Evolutionary conservation across 108 stramenopile genomes (phyloP), one percentile per base, ranked within the genome.

Genomic region (Cylindrotheca closterium): DNA sequence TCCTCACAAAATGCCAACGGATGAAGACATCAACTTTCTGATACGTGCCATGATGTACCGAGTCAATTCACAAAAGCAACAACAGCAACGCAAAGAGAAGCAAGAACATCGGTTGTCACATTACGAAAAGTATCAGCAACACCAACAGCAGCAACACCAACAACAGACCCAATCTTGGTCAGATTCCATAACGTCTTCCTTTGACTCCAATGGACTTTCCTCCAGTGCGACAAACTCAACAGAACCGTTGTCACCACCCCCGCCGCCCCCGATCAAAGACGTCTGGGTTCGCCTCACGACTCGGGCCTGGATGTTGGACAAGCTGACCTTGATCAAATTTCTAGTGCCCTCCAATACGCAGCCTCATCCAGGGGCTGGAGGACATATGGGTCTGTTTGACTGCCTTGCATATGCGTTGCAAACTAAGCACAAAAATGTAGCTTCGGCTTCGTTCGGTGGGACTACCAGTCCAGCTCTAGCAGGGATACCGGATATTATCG

Each of bases 311-410:
- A 67, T 86, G 25, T 48, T 93, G n/a, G 92, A 93, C 71, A 93
- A 88, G 60, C 10, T 47, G 3, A 59, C 78, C 8, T 73, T 87
- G 42, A 33, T 84, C 19, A 65, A 63, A 23, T 80, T 89, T 22
- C 46, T 86, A 21, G 80, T 91, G 24, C 92, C 89, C 2, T 48
- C 73, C 49, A 71, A 67, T 19, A 66, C 73, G 1, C 82, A 85
- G 7, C 89, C 87, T 18, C 85, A 89, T 61, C 53, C 75, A 0
- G 87, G 87, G 54, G 73, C 77, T n/a, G 79, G 75, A 23, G 93
- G 93, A 22, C 89, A 94, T 58, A 69, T 80, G 82, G 89, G 89
- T 25, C 66, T 94, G 12, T 89, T 91, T 79, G 89, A 91, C 55
- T 94, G 93, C 56, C 69, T 80, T 21, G 68, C 81, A 48, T 80